Conservation (phyloP, 2,329 filamentous ascomycete genomes). For the Sporothrix globosa region DNA sequence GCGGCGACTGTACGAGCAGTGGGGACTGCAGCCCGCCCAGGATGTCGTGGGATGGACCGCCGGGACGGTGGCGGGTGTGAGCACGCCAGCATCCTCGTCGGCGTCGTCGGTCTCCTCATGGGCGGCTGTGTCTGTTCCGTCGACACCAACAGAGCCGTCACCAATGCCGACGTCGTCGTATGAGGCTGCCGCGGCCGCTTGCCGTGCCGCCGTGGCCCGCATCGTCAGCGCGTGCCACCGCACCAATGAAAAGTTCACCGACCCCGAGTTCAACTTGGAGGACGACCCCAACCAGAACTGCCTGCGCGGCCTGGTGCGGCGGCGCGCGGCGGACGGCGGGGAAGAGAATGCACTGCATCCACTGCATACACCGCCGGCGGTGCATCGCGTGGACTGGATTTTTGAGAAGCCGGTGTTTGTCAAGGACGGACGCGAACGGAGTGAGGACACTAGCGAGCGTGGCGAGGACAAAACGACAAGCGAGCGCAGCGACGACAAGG, state of each 20-base stretch:
- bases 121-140: slow-evolving; percentile 9
- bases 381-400: slow-evolving; percentile 54
- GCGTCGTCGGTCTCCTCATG: background rate
- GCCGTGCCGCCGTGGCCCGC: slow-evolving; percentile 47
- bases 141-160: background rate
- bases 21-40: slow-evolving; percentile 38
- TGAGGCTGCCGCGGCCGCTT: slow-evolving; percentile 48
- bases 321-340: slow-evolving; percentile 24
- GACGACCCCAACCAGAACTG: slow-evolving; percentile 45
- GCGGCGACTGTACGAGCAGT: slow-evolving; percentile 46
- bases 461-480: background rate
- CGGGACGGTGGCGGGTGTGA: background rate
- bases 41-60: slow-evolving; percentile 18
- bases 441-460: background rate
- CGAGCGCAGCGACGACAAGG: background rate
- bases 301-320: slow-evolving; percentile 41
- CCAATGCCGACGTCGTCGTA: slow-evolving; percentile 41
- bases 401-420: slow-evolving; percentile 63
- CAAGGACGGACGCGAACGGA: background rate
- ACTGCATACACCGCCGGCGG: slow-evolving; percentile 44
- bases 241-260: slow-evolving; percentile 52
- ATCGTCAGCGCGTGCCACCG: slow-evolving; percentile 50
- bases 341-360: slow-evolving; percentile 23
- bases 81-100: slow-evolving; percentile 8
- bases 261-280: slow-evolving; percentile 52